Evolutionary conservation across 1,284 basidiomycete genomes (phyloP).

Genomic region (Peniophora sp.): DNA sequence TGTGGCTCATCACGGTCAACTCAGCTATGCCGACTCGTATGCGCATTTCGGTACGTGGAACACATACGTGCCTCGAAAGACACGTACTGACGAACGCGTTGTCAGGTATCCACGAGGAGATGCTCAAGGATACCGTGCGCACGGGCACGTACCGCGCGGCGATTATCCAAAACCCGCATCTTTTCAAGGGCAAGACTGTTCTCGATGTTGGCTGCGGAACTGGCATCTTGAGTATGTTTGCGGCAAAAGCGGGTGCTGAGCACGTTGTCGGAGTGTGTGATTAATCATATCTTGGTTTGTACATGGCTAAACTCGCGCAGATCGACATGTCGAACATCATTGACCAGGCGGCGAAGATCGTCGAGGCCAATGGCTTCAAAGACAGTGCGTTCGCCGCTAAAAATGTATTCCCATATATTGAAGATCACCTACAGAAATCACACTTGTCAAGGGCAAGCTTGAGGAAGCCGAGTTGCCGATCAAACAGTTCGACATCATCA

Average conservation of each 20-base stretch:
- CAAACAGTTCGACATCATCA: constrained; percentile 94
- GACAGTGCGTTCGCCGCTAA: constrained; percentile 58
- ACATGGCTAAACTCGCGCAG: constrained; percentile 26
- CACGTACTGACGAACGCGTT: background rate
- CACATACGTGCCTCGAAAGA: background rate
- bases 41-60: constrained; percentile 79
- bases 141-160: constrained; percentile 93
- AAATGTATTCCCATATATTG: background rate
- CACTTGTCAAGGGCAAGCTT: constrained; percentile 96
- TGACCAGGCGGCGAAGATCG: constrained; percentile 96
- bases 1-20: constrained; percentile 1
- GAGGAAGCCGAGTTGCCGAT: constrained; percentile 87
- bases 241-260: constrained; percentile 94
- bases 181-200: constrained; percentile 96
- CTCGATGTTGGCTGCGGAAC: constrained; percentile 99
- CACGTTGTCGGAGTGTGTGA: constrained; percentile 85
- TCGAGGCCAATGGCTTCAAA: constrained; percentile 93
- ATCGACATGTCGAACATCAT: constrained; percentile 99
- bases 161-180: constrained; percentile 91
- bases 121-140: constrained; percentile 97
- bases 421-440: constrained; percentile 49
- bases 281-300: constrained; percentile 3
- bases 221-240: constrained; percentile 98
- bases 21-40: constrained; percentile 88
- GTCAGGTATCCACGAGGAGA: constrained; percentile 94